Percentiles rank a stretch among this genome's conserved stretches.
Evolutionary conservation across 768 basidiomycete genomes (phyloP).

Genomic region (Botryobasidium botryosum): DNA sequence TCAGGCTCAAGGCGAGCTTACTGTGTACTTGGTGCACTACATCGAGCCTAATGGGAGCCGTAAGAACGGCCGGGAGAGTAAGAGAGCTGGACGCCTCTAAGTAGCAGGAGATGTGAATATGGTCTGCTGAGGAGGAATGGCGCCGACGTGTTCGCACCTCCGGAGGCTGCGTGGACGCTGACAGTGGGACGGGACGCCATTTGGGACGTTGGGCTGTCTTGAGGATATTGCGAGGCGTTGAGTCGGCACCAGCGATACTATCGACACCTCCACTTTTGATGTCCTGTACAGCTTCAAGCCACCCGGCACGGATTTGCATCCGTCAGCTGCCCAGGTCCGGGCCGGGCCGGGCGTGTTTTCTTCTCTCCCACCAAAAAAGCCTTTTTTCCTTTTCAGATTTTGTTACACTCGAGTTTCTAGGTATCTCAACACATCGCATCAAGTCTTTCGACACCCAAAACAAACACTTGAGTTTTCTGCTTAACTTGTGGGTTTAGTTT

Average conservation of each 20-base stretch:
- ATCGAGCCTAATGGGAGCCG: constrained; percentile 96
- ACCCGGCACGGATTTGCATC: too few relatives aligned
- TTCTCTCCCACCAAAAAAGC: neutral
- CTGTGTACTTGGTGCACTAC: constrained; percentile 98
- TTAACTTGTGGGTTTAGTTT: neutral
- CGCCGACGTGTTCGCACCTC: constrained; percentile 32
- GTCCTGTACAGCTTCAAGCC: too few relatives aligned
- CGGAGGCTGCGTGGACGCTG: constrained; percentile 56
- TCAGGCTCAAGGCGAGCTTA: constrained; percentile 31
- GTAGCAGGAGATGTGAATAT: constrained; percentile 11
- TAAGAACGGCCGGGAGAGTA: constrained; percentile 88
- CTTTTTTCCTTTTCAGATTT: neutral
- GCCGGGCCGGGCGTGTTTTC: neutral
- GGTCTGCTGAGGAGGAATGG: neutral
- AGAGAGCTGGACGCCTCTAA: constrained; percentile 75
- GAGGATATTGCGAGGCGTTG: neutral
- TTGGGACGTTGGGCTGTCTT: neutral
- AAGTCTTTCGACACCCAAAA: neutral
- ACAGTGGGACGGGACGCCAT: constrained; percentile 95
- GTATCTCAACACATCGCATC: neutral
- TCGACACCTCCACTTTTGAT: too few relatives aligned
- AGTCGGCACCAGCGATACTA: too few relatives aligned
- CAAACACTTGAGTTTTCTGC: neutral
- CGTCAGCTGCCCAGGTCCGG: too few relatives aligned
- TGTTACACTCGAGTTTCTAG: neutral